Percentiles rank a stretch among this genome's conserved stretches.
Conservation (phyloP, 2,329 filamentous ascomycete species). For the Fusarium longipes region DNA sequence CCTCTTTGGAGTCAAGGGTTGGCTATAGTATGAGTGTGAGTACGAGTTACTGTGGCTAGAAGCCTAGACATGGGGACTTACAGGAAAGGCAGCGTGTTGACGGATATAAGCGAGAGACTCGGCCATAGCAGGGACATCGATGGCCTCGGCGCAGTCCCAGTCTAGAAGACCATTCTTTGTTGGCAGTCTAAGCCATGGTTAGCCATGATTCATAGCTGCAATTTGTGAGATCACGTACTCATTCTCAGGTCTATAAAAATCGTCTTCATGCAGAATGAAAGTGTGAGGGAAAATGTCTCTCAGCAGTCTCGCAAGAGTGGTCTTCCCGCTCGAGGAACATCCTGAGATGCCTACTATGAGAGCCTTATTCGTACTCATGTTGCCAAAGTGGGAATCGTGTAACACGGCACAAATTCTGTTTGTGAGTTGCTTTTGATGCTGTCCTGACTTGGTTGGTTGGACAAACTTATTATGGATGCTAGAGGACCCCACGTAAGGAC, state of each 20-base stretch:
- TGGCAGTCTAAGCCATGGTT: conserved; percentile 56
- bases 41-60: neutral
- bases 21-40: conserved; percentile 36
- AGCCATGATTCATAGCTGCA: neutral
- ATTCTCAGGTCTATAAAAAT: conserved; percentile 88
- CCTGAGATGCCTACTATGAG: conserved; percentile 86
- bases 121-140: conserved; percentile 77
- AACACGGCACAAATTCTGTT: neutral
- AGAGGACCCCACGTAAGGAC: conserved; percentile 6
- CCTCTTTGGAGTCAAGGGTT: conserved; percentile 59
- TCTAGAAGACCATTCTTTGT: conserved; percentile 74
- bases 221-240: conserved; percentile 60
- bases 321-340: conserved; percentile 93
- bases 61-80: conserved; percentile 51
- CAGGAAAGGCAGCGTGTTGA: conserved; percentile 72
- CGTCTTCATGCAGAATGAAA: conserved; percentile 93
- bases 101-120: conserved; percentile 77
- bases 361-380: conserved; percentile 57
- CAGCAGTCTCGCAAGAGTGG: conserved; percentile 86
- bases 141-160: conserved; percentile 89
- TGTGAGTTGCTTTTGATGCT: conserved; percentile 10
- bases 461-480: neutral
- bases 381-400: neutral
- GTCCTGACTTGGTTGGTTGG: neutral
- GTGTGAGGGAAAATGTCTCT: conserved; percentile 81